A percentile compares a stretch with the other conserved stretches of the same genome.
Conservation (phyloP, 2,329 filamentous ascomycete genomes). For the Pseudovirgaria hyperparasitica region DNA sequence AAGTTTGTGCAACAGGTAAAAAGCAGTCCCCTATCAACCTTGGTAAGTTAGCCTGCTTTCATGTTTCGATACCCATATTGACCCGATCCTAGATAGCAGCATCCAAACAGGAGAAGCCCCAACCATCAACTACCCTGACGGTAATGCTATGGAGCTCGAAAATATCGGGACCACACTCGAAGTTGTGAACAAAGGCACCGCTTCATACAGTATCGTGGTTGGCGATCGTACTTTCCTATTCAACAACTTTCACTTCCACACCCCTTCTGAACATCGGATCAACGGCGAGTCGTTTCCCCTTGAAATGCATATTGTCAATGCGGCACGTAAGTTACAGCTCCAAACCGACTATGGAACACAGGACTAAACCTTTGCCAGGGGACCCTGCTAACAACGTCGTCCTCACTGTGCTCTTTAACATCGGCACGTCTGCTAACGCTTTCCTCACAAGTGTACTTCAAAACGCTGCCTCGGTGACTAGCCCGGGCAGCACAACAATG, state of each 20-base stretch:
- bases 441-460: slow-evolving; percentile 17
- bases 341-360: slow-evolving; percentile 1
- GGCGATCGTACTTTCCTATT: slow-evolving; percentile 35
- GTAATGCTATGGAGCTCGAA: slow-evolving; percentile 36
- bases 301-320: slow-evolving; percentile 48
- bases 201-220: slow-evolving; percentile 26
- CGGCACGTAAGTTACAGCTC: slow-evolving; percentile 23
- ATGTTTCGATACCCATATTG: slow-evolving; percentile 1
- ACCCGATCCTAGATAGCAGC: neutral
- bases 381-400: slow-evolving; percentile 25
- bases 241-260: slow-evolving; percentile 48
- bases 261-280: slow-evolving; percentile 45
- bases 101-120: slow-evolving; percentile 13
- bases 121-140: slow-evolving; percentile 27
- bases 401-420: slow-evolving; percentile 29
- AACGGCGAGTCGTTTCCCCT: slow-evolving; percentile 32
- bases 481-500: too few species aligned
- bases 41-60: slow-evolving; percentile 12
- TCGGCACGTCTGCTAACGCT: slow-evolving; percentile 22
- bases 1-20: slow-evolving; percentile 34
- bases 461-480: slow-evolving; percentile 24
- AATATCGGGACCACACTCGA: slow-evolving; percentile 47
- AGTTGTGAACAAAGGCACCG: slow-evolving; percentile 39
- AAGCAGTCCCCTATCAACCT: slow-evolving; percentile 47
- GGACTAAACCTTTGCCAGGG: slow-evolving; percentile 10